Base-by-base conservation (phyloP, 768 basidiomycete genomes). In the Hemileccinum rubropunctum region DNA sequence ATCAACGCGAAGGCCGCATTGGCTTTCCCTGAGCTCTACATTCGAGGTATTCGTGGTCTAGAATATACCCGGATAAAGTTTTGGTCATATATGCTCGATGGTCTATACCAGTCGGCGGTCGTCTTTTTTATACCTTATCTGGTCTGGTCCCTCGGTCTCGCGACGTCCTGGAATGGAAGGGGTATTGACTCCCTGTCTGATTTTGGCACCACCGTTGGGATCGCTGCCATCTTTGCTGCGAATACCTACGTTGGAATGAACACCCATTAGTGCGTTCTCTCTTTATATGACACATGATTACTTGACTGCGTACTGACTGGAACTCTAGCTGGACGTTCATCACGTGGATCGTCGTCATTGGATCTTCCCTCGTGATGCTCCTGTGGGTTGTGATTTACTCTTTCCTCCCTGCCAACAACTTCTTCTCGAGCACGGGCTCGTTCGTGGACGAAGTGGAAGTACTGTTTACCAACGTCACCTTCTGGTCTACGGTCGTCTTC, bases 81-180 rank as follows among this genome's bases (percentile, higher is more conserved):
- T 72, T 98, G 93, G 92, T 64, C 86, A 47, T 97, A 94, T 71
- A 97, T 98, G 90, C 65, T 81, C 7, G 95, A 98, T 65, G 95
- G 95, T 23, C 70, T 98, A 30, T 98, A 97, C 69, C 95, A 98
- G 62, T 95, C 94, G 0, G 82, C 73, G 0, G 80, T 91, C 50
- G 81, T 93, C 28, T 94, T 86, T 72, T 95, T 88, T 73, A 76
- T 98, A 59, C 91, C 95, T 0, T 97, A 81, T 65, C 65, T 83
- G 39, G 80, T 78, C 18, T 89, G 88, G 84, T 78, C 77, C 1
- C 64, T 85, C 14, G 86, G 84, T 5, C 67, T 76, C 14, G 74
- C 83, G 3, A 68, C 77, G 1, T 86, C 89, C 10, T 91, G 84
- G 84, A 85, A 84, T 56, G 93, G 92, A 26, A 84, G 73, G 58